phyloP scores from a whole-genome alignment of 2,329 filamentous ascomycete species.

The Bisporella sp. region DNA sequence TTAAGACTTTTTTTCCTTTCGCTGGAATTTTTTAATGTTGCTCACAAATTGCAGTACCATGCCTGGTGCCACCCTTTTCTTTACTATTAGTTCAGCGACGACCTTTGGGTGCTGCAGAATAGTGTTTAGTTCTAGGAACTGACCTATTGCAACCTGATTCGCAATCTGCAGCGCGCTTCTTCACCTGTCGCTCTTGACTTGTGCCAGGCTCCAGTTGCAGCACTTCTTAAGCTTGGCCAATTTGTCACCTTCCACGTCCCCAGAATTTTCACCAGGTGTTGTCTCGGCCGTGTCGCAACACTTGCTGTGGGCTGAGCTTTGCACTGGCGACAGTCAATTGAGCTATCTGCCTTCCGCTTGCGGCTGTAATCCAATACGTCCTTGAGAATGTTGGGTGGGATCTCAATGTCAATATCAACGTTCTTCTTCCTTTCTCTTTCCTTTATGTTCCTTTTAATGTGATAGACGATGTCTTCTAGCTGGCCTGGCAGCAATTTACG shows the following conservation, averaged over 20 bases:
- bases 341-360: constrained; percentile 16
- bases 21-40: constrained; percentile 8
- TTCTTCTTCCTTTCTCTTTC: constrained; percentile 12
- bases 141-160: constrained; percentile 12
- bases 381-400: constrained; percentile 15
- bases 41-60: constrained; percentile 10
- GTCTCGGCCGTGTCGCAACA: constrained; percentile 5
- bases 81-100: constrained; percentile 10
- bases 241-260: constrained; percentile 13
- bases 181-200: constrained; percentile 12
- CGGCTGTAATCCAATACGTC: constrained; percentile 16
- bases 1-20: too few relatives aligned
- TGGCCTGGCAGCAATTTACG: too few relatives aligned
- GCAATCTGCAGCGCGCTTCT: constrained; percentile 5
- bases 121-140: constrained; percentile 13
- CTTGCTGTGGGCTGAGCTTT: constrained; percentile 5
- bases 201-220: constrained; percentile 9
- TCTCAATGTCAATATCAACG: constrained; percentile 12
- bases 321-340: constrained; percentile 8
- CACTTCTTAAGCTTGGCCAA: constrained; percentile 12
- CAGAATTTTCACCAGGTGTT: not conserved
- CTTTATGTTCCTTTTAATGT: too few relatives aligned
- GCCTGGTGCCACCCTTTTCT: constrained; percentile 7
- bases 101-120: constrained; percentile 11
- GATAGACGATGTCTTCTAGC: too few relatives aligned